Evolutionary conservation across 1,139 yeast species (phyloP).

Genomic region (Pichia sp.): DNA sequence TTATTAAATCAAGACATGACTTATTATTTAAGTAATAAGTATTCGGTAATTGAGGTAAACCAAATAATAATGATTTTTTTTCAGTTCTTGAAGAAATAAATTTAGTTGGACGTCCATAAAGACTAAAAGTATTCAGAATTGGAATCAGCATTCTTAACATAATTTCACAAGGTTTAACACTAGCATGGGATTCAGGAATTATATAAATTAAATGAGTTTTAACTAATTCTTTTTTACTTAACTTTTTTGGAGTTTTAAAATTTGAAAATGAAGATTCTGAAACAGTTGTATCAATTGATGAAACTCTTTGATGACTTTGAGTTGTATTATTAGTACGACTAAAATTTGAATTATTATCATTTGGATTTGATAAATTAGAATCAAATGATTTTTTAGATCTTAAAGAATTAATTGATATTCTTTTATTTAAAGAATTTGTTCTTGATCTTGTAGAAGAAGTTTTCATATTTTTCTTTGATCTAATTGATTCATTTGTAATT

Average conservation of each 20-base stretch:
- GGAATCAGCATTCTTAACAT: conserved; percentile 51
- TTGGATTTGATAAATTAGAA: conserved; percentile 17
- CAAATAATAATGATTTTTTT: conserved; percentile 44
- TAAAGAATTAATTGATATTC: conserved; percentile 21
- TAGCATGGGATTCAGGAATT: conserved; percentile 51
- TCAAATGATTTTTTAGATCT: conserved; percentile 16
- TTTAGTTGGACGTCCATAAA: conserved; percentile 51
- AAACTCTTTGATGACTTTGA: conserved; percentile 20
- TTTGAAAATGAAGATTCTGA: conserved; percentile 25
- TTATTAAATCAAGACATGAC: conserved; percentile 35
- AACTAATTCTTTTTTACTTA: conserved; percentile 32
- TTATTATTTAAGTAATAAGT: conserved; percentile 42
- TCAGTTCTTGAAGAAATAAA: conserved; percentile 43
- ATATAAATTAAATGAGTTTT: conserved; percentile 37
- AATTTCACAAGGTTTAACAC: conserved; percentile 50
- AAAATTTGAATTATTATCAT: neutral
- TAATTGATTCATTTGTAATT: conserved; percentile 6
- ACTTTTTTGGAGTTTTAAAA: conserved; percentile 17
- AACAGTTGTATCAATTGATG: conserved; percentile 25
- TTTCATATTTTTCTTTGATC: neutral
- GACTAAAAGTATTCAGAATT: conserved; percentile 45
- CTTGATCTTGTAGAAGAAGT: conserved; percentile 8
- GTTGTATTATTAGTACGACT: neutral
- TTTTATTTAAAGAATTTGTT: conserved; percentile 16
- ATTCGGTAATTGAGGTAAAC: conserved; percentile 52